These are phyloP conservation scores for Mycocalia duriaeana DNA, from an alignment of 1,284 basidiomycete genomes.

Conservation along the genomic window DNA sequence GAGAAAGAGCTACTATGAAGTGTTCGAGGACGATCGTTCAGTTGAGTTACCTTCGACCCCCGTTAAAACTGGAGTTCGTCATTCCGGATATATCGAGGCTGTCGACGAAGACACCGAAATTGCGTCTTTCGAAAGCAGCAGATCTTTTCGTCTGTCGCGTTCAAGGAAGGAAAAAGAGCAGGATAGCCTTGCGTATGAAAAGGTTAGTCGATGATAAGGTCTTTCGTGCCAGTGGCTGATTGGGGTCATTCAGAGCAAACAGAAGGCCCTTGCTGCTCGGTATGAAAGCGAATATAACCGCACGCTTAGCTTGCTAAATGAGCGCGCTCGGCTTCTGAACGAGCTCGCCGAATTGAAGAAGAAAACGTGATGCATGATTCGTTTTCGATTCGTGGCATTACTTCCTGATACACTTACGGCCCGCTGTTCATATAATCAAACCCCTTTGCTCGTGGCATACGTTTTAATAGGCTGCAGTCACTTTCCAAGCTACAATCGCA, in stretches of 20 bases:
- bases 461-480: too few relatives aligned
- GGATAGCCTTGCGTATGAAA: not conserved
- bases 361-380: too few relatives aligned
- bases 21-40: not conserved
- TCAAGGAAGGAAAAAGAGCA: not conserved
- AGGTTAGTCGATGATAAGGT: not conserved
- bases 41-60: slow-evolving; percentile 4
- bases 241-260: not conserved
- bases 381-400: too few relatives aligned
- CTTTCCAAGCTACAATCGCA: too few relatives aligned
- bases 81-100: slow-evolving; percentile 46
- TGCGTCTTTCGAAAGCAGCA: slow-evolving; percentile 37
- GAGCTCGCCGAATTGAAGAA: slow-evolving; percentile 27
- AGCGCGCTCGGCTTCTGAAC: slow-evolving; percentile 43
- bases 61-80: slow-evolving; percentile 30
- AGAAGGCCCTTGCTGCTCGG: not conserved
- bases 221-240: not conserved
- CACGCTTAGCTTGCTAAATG: slow-evolving; percentile 36
- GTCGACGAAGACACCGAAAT: slow-evolving; percentile 49
- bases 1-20: not conserved
- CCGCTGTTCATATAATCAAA: too few relatives aligned
- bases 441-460: too few relatives aligned
- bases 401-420: too few relatives aligned
- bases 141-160: slow-evolving; percentile 4
- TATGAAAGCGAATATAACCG: slow-evolving; percentile 1